Base-by-base conservation (phyloP, 2,329 filamentous ascomycete species). In the Colletotrichum tropicale region DNA sequence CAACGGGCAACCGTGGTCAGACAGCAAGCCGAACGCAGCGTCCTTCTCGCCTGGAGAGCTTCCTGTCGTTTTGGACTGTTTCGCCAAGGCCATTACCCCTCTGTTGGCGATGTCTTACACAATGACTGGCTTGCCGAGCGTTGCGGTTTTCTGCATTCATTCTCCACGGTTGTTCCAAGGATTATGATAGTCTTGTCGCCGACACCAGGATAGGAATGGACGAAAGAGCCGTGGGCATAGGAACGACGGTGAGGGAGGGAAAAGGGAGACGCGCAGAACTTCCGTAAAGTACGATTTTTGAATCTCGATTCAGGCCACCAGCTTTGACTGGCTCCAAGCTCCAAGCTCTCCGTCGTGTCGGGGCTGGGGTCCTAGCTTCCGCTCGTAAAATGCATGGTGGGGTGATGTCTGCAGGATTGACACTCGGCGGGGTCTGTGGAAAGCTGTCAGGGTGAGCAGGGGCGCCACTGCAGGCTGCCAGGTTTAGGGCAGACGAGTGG, bases 331-430 rank as follows among this genome's bases (percentile, higher is more conserved):
- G 52, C 67, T 60, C 24, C 24, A 48, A 74, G 64, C 64, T 65
- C 38, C 21, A 55, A 70, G 68, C 64, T 52, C 26, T 62, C 30
- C 24, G 38, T 75, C 21, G 18, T 24, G 38, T 72, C 56, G 69
- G 62, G 73, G 64, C 38, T 64, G 62, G 68, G 61, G 73, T 66
- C 73, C 69, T 64, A 75, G 73, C 73, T 75, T 56, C 73, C 69
- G 64, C 30, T 30, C 26, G 38, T 48, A 24, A 18, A 58, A 28
- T 18, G 28, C 43, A 64, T 66, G 64, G 73, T 75, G 73, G 73
- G 73, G 70, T 75, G 73, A 75, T 75, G 70, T 75, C 64, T 73
- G 73, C 73, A 73, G 70, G 73, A 75, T 73, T 75, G 64, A 68
- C 64, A 75, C 69, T 74, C 52, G 67, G 67, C 52, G 71, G 72